Percentiles rank a stretch among this genome's conserved stretches.
Conservation (phyloP, 768 basidiomycete species). For the Clitopilus passeckerianus region DNA sequence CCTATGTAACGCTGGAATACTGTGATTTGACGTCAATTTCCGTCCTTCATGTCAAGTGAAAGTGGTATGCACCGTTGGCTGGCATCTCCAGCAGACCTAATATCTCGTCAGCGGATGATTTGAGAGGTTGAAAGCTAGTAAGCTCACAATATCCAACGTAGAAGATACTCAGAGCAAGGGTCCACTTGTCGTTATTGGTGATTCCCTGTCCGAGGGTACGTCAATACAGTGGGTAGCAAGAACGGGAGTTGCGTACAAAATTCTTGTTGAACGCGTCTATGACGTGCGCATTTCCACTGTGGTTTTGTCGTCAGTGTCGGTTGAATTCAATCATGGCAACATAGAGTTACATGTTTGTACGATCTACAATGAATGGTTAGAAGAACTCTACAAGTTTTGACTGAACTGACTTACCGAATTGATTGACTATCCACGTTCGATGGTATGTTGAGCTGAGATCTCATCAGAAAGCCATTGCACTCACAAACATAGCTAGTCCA, state of each 20-base stretch:
- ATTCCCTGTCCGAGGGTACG: constrained; percentile 27
- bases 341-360: constrained; percentile 46
- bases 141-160: constrained; percentile 54
- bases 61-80: constrained; percentile 37
- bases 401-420: constrained; percentile 30
- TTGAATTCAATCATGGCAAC: background rate
- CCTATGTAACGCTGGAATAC: constrained; percentile 54
- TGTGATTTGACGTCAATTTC: constrained; percentile 10
- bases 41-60: background rate
- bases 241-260: constrained; percentile 29
- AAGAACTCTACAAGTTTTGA: background rate
- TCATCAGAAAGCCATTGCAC: constrained; percentile 8
- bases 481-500: constrained; percentile 43
- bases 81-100: constrained; percentile 49
- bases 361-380: constrained; percentile 27
- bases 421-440: constrained; percentile 30
- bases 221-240: background rate
- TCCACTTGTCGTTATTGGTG: constrained; percentile 50
- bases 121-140: background rate
- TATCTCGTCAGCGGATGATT: background rate
- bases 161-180: constrained; percentile 51
- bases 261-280: constrained; percentile 47
- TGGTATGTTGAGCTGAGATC: constrained; percentile 7
- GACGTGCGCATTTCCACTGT: constrained; percentile 53
- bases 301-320: background rate